Evolutionary conservation across 73 alveolate genomes (phyloP), one percentile per base, ranked within the genome.

Genomic region (Strombidium stylifer): DNA sequence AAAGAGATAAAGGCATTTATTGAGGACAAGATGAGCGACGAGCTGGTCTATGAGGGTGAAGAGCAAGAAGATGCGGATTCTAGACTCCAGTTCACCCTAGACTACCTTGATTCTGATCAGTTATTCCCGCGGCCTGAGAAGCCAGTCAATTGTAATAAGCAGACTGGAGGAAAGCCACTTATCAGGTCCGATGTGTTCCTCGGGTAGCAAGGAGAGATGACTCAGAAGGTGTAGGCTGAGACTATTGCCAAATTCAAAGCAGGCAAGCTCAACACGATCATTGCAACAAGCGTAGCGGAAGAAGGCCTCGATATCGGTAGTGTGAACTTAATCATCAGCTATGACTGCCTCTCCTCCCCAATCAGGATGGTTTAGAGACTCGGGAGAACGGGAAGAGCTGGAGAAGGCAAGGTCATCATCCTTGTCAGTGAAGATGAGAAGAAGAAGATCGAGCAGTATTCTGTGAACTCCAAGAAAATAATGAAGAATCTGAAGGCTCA

Each of bases 301-400:
- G 96, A 87, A 78, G 96, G 96, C 11, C 62, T 87, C 2, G 96
- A 87, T 60, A 87, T 87, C 14, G 96, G 96, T 18, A 88, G 78
- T 39, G 87, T 87, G 2, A 86, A 87, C 62, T 55, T 87, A 7
- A 84, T 87, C 30, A 69, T 87, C 2, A 68, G 89, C 40, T 87
- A 77, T 78, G 96, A 87, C 44, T 83, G 88, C 36, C 82, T 79
- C 4, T 56, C 82, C 8, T 83, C 94, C 47, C 96, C 96, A 3
- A 87, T 87, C 25, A 67, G 93, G 65, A 84, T 87, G 93, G 70
- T 87, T 27, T 62, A 87, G 47, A 85, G 96, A 44, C 76, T 87
- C 71, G 96, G 96, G 15, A 83, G 96, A 78, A 87, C 96, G 7
- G 96, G 96, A 1, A 66, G 96, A 69, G 81, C 77, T 30, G 84